A percentile compares a stretch with the other conserved stretches of the same genome.
phyloP scores from a whole-genome alignment of 805 yeast species.

The Wickerhamiella sergipiensis region DNA sequence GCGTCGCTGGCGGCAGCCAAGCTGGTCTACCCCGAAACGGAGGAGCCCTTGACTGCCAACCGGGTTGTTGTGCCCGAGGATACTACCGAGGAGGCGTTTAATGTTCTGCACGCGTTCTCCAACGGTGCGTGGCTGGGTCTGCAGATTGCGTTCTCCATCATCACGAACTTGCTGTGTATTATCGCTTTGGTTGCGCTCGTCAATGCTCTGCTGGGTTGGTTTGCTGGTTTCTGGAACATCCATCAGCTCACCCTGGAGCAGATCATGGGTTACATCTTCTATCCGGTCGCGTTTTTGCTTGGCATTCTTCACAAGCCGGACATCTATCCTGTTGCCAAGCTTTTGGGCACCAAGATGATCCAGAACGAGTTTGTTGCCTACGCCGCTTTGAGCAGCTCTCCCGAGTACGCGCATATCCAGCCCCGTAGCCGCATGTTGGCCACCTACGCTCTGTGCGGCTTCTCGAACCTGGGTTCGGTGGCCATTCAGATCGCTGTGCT shows the following conservation, averaged over 20 bases:
- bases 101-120: slow-evolving; percentile 44
- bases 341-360: slow-evolving; percentile 43
- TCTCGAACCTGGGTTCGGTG: slow-evolving; percentile 47
- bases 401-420: slow-evolving; percentile 34
- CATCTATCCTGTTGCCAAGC: slow-evolving; percentile 35
- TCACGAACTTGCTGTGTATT: slow-evolving; percentile 46
- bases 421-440: slow-evolving; percentile 42
- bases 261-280: slow-evolving; percentile 43
- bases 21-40: slow-evolving; percentile 46
- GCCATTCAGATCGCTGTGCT: slow-evolving; percentile 51
- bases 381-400: slow-evolving; percentile 26
- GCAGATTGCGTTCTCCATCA: slow-evolving; percentile 40
- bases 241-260: slow-evolving; percentile 37
- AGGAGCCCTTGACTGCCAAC: slow-evolving; percentile 38
- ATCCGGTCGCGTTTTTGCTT: slow-evolving; percentile 45
- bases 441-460: slow-evolving; percentile 50
- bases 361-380: slow-evolving; percentile 52
- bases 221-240: slow-evolving; percentile 51
- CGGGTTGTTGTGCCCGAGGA: slow-evolving; percentile 35
- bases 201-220: slow-evolving; percentile 45
- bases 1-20: slow-evolving; percentile 49
- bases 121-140: slow-evolving; percentile 47
- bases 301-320: slow-evolving; percentile 41
- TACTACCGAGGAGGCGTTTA: slow-evolving; percentile 31
- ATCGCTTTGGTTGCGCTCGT: slow-evolving; percentile 44